Base-by-base conservation (phyloP, 148 eudicot genomes). In the Camellia japonica region DNA sequence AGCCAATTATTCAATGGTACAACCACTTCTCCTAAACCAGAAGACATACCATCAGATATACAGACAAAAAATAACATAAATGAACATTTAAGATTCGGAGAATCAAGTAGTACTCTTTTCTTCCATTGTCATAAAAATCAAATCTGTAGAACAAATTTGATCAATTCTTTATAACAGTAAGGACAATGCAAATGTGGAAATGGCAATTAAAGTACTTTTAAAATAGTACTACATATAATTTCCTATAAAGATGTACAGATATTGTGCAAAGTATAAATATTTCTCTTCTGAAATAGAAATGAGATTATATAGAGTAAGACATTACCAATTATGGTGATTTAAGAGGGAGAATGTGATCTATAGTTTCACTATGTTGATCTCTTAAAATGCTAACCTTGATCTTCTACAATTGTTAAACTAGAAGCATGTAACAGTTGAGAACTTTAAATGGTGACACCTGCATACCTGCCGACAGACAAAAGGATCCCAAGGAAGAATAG, bases 401-500 rank as follows among this genome's bases (percentile, higher is more conserved):
- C 11, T 56, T n/a, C 76, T 52, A 2, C 5, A 64, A 11, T 69
- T 68, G 20, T 13, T 30, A 56, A 56, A 55, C 12, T n/a, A 19
- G 14, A 8, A 38, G 18, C 42, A 70, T 42, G 3, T 5, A 18
- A n/a, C 58, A 79, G 30, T 68, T 7, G 0, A 2, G 9, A 69
- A 54, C 3, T 56, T 18, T 62, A 71, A 7, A 60, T 6, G 61
- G 64, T 18, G 56, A 49, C 1, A 41, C 9, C 9, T 9, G 43
- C 9, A 79, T 89, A 96, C 99, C 99, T 96, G 91, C 98, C 92
- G 78, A 96, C 95, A 58, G 99, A 93, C 76, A 93, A 83, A 83
- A 96, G 95, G 83, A 96, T 93, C 68, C 99, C 99, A 20, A 93
- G 92, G 90, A 96, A 96, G 91, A 96, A 96, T 59, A 96, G 94